These are phyloP conservation scores for Hypoxylon sp. DNA, from an alignment of 2,329 filamentous ascomycete species.

Conservation along the genomic window DNA sequence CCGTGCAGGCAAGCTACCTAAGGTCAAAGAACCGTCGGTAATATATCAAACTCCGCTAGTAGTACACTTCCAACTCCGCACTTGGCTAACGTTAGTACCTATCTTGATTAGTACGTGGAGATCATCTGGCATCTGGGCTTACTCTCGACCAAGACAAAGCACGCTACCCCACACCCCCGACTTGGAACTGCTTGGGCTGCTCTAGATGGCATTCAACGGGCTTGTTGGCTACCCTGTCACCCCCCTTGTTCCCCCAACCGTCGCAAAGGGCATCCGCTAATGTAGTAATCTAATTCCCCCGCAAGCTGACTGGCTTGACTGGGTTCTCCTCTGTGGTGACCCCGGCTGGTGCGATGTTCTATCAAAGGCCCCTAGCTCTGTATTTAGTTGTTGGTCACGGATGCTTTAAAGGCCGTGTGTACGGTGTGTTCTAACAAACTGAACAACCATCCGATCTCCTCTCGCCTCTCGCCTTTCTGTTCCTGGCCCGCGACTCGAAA, in stretches of 20 bases:
- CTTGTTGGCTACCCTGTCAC: too few species aligned
- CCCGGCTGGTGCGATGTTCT: not conserved
- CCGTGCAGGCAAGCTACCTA: too few species aligned
- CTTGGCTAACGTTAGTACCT: constrained; percentile 23
- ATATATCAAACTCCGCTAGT: constrained; percentile 36
- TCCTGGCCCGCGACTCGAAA: constrained; percentile 10
- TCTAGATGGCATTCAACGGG: constrained; percentile 25
- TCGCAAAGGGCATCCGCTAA: constrained; percentile 17
- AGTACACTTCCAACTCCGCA: constrained; percentile 21
- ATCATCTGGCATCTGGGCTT: constrained; percentile 38
- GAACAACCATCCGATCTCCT: constrained; percentile 7
- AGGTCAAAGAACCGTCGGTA: constrained; percentile 29
- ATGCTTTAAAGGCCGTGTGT: constrained; percentile 27
- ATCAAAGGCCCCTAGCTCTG: constrained; percentile 1
- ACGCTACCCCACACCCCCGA: constrained; percentile 36
- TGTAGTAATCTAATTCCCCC: constrained; percentile 42
- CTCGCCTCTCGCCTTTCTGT: not conserved
- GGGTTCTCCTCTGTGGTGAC: not conserved
- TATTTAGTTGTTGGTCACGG: constrained; percentile 31
- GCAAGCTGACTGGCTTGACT: constrained; percentile 29
- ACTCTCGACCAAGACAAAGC: constrained; percentile 32
- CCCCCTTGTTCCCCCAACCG: constrained; percentile 21
- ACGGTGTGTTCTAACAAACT: constrained; percentile 16
- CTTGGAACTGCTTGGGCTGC: too few species aligned
- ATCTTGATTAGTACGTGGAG: constrained; percentile 16